These are phyloP conservation scores for Phanerochaete carnosa DNA, from an alignment of 768 basidiomycete species.

Conservation along the genomic window DNA sequence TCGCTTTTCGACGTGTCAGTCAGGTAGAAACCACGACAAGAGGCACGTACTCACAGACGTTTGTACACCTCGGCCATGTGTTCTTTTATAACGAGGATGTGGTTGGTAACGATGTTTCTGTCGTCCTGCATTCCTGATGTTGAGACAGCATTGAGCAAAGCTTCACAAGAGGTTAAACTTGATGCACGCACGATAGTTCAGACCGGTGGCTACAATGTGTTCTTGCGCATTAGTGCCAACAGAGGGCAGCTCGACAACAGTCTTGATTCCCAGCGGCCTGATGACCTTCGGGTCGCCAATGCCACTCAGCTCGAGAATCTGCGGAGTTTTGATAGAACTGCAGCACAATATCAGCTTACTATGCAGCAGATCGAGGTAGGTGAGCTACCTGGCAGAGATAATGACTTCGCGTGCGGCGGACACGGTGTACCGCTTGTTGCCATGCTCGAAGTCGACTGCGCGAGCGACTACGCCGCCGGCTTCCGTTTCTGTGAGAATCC, in stretches of 20 bases:
- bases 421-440: background rate
- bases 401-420: background rate
- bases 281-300: constrained; percentile 37
- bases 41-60: background rate
- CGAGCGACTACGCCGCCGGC: background rate
- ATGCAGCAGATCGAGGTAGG: background rate
- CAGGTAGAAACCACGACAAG: background rate
- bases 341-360: too few species aligned
- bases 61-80: background rate
- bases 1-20: background rate
- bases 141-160: too few species aligned
- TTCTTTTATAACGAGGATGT: background rate
- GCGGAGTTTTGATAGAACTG: constrained; percentile 41
- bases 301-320: constrained; percentile 43
- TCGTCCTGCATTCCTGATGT: constrained; percentile 23
- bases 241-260: constrained; percentile 37
- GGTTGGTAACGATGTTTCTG: background rate
- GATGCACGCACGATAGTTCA: too few species aligned
- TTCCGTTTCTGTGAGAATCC: background rate
- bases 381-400: background rate
- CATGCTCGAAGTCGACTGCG: background rate
- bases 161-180: too few species aligned
- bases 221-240: constrained; percentile 42
- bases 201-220: constrained; percentile 4
- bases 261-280: constrained; percentile 29